A percentile compares a stretch with the other conserved stretches of the same genome.
Evolutionary conservation across 805 yeast genomes (phyloP).

Genomic region (Yueomyces sp.): DNA sequence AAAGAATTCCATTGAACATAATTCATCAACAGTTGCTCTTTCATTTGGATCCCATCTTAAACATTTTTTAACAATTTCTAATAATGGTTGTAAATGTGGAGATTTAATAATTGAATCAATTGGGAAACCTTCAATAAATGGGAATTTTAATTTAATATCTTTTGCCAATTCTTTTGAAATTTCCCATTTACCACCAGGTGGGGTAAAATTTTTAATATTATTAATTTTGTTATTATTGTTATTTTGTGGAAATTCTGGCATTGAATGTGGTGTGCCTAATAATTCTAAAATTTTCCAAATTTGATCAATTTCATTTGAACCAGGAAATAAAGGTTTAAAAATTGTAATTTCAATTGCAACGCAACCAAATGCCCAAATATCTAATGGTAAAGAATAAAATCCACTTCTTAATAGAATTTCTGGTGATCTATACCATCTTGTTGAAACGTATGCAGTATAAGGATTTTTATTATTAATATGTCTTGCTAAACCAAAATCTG

Average conservation of each 20-base stretch:
- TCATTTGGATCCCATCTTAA: slow-evolving; percentile 67
- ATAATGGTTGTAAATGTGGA: slow-evolving; percentile 27
- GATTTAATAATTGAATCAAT: slow-evolving; percentile 34
- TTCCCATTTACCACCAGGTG: slow-evolving; percentile 65
- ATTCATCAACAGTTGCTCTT: slow-evolving; percentile 38
- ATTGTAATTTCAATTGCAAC: slow-evolving; percentile 65
- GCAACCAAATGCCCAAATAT: slow-evolving; percentile 79
- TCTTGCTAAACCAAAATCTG: slow-evolving; percentile 73
- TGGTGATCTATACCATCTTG: slow-evolving; percentile 81
- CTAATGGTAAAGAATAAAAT: slow-evolving; percentile 54
- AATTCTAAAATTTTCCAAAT: slow-evolving; percentile 49
- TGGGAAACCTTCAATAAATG: slow-evolving; percentile 37
- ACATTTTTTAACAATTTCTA: slow-evolving; percentile 31
- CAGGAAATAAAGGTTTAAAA: slow-evolving; percentile 74
- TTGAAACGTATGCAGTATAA: slow-evolving; percentile 66
- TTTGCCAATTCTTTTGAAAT: slow-evolving; percentile 42
- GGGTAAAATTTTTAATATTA: slow-evolving; percentile 17
- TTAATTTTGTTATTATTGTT: slow-evolving; percentile 5
- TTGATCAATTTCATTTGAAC: slow-evolving; percentile 68
- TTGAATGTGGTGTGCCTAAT: slow-evolving; percentile 55
- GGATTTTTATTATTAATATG: slow-evolving; percentile 37
- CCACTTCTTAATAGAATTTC: slow-evolving; percentile 58
- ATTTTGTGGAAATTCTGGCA: neutral
- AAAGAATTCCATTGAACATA: slow-evolving; percentile 45
- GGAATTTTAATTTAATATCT: slow-evolving; percentile 43